A percentile compares a stretch with the other conserved stretches of the same genome.
Evolutionary conservation across 208 protist genomes (phyloP).

Genomic region (Crithidia sp.): DNA sequence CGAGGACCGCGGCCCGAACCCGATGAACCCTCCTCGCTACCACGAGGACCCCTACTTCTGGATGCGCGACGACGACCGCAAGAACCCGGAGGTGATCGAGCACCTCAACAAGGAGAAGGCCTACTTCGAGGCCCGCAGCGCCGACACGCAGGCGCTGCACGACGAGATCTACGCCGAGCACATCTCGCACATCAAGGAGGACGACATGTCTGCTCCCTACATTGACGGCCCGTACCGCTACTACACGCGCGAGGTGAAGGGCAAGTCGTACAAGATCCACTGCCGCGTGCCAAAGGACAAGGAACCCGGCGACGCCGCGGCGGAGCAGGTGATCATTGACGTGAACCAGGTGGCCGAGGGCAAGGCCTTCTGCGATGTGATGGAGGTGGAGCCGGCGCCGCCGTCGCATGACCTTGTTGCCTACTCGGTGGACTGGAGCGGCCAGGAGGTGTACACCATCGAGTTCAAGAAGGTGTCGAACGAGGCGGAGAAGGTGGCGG

Average conservation of each 20-base stretch:
- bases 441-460: slow-evolving; percentile 89
- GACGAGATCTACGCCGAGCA: slow-evolving; percentile 85
- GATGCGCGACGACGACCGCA: slow-evolving; percentile 82
- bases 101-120: slow-evolving; percentile 83
- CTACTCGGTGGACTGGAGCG: slow-evolving; percentile 86
- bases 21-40: slow-evolving; percentile 83
- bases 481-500: slow-evolving; percentile 29
- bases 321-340: slow-evolving; percentile 83
- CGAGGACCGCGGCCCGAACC: slow-evolving; percentile 82
- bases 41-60: slow-evolving; percentile 85
- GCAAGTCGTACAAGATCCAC: slow-evolving; percentile 89
- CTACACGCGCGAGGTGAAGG: slow-evolving; percentile 84
- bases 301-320: slow-evolving; percentile 48
- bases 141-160: slow-evolving; percentile 56
- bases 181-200: slow-evolving; percentile 89
- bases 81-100: slow-evolving; percentile 73
- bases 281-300: slow-evolving; percentile 69
- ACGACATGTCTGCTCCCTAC: slow-evolving; percentile 80
- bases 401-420: slow-evolving; percentile 67
- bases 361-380: slow-evolving; percentile 80
- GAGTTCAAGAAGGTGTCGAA: slow-evolving; percentile 45
- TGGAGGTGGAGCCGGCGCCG: slow-evolving; percentile 55
- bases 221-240: slow-evolving; percentile 70
- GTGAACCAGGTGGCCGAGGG: slow-evolving; percentile 85
- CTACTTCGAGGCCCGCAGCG: slow-evolving; percentile 76